Evolutionary conservation across 345 rosid species (phyloP), one percentile per base, ranked within the genome.

Genomic region (Salix viminalis): DNA sequence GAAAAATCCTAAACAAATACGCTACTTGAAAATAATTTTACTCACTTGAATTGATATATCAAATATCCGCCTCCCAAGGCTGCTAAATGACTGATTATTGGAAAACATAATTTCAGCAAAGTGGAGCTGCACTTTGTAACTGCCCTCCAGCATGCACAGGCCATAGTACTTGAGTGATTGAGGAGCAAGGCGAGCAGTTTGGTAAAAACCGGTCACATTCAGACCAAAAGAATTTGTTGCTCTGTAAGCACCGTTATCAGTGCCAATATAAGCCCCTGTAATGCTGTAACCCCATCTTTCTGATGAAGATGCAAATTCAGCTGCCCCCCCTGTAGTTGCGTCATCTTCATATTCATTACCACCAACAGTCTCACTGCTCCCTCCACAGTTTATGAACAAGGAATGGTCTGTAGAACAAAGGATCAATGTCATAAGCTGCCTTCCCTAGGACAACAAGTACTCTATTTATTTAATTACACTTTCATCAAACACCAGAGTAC

Each of bases 91-190:
- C 79, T 79, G 66, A 36, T 86, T 86, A 70, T 86, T 21, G 1
- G 94, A 72, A 75, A 69, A 93, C 91, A 88, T 90, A 37, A 96
- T 91, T 83, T 96, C 99, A 18, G 99, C 94, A 79, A 96, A 96
- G 80, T 93, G 92, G 44, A 96, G 97, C 60, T 75, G 75, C 26
- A 93, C 90, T 56, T 81, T 90, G 69, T 93, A 96, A 69, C 84
- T 82, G 41, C 91, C 94, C 8, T 32, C 5, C 46, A 28, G 73
- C n/a, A n/a, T n/a, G 54, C 97, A 96, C 14, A 90, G 82, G 75
- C 88, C 98, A 78, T 90, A 96, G 87, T 93, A 93, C 84, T 78
- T 96, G 76, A 96, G 90, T 7, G 98, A 93, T 4, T 74, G 79
- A 50, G 98, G 91, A 28, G 98, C 79, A 48, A 92, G 84, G 64